Base-by-base conservation (phyloP, 352 stramenopile genomes). In the Elongisporangium prolatum region DNA sequence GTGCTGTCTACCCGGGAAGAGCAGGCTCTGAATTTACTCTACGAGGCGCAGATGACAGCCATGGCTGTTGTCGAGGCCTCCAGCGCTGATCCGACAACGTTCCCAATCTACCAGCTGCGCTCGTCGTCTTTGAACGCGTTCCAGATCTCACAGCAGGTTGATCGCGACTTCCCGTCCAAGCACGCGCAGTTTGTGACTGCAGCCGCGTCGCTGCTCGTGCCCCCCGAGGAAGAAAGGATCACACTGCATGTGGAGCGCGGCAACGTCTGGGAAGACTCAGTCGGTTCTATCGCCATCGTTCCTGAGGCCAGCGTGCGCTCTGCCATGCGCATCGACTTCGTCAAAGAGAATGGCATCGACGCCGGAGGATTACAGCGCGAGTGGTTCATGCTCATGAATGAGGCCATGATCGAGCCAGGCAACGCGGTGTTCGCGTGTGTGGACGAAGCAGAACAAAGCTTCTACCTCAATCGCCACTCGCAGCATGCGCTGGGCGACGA, bases 161-260 rank as follows among this genome's bases (percentile, higher is more conserved):
- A n/a, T 5, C 44, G 18, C 44, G 24, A 54, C 50, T 54, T 54
- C 21, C 68, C 68, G 5, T 56, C 61, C n/a, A 72, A 72, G 38
- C 72, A 75, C 21, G 65, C 65, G 1, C 59, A 74, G 21, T 76
- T 76, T 20, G 69, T 76, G 10, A 67, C 53, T 7, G 48, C 54
- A 3, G 54, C 69, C 8, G 8, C 57, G 16, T 16, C 49, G 16
- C 38, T 57, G 13, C 13, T 57, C 3, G 50, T 40, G 37, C 57
- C 57, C 2, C 21, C 59, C 13, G 68, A 72, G 37, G 55, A 21
- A 21, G 61, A 69, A 28, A 58, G 67, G 18, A 55, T 72, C 17
- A 56, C 63, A 14, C 57, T 74, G 14, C 70, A 74, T 20, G 60
- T 76, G 6, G 58, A 71, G 28, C 68, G 68, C 7, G 40, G 34